Conservation (phyloP, 1,284 basidiomycete species). For the Tilletia walkeri region DNA sequence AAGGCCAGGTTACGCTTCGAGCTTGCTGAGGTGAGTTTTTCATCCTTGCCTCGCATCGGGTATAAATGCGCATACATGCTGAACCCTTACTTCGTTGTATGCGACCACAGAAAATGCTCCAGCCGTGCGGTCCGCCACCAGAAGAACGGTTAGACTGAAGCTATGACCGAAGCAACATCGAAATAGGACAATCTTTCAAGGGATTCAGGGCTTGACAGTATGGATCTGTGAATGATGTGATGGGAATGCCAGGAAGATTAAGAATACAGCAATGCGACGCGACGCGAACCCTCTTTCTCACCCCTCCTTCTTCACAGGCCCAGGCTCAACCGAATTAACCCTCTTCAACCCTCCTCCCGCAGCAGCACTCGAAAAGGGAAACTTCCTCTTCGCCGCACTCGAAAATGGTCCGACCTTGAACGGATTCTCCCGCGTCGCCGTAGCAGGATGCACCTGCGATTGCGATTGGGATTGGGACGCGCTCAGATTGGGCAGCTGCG, state of each 20-base stretch:
- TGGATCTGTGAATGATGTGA: too few species aligned
- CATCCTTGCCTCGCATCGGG: not conserved
- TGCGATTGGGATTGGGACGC: too few species aligned
- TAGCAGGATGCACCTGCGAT: too few species aligned
- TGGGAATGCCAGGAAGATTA: too few species aligned
- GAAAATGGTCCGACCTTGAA: not conserved
- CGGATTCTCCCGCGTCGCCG: not conserved
- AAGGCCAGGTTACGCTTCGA: constrained; percentile 89
- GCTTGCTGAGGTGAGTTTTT: constrained; percentile 77
- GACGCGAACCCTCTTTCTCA: too few species aligned
- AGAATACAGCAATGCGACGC: too few species aligned
- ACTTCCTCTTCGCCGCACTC: not conserved
- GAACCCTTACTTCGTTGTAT: not conserved
- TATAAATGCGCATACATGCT: not conserved
- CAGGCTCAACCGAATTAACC: not conserved
- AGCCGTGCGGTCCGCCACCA: constrained; percentile 95
- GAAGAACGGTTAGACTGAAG: constrained; percentile 75
- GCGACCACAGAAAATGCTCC: constrained; percentile 81
- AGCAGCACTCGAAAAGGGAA: not conserved
- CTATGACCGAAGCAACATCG: too few species aligned
- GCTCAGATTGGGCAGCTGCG: too few species aligned
- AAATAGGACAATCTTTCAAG: too few species aligned
- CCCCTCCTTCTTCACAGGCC: not conserved
- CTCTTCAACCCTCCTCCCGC: not conserved
- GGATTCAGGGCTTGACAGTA: too few species aligned